These are phyloP conservation scores for Cucurbita argyrosperma DNA, from an alignment of 306 rosid genomes.

Conservation along the genomic window DNA sequence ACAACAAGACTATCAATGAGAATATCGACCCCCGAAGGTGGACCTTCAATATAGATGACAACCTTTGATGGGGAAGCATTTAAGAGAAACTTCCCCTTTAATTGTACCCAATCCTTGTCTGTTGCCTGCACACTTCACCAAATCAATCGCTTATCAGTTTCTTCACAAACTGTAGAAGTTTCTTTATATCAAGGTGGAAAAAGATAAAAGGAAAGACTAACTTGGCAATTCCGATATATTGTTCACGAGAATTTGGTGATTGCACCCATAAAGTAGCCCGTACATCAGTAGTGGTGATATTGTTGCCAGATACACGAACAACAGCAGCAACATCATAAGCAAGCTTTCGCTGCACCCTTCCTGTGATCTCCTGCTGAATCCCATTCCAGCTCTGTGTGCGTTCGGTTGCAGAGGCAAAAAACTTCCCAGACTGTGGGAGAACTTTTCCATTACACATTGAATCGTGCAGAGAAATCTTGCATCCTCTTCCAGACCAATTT, in stretches of 20 bases:
- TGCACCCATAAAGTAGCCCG: constrained; percentile 76
- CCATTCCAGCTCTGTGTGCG: constrained; percentile 86
- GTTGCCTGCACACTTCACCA: constrained; percentile 74
- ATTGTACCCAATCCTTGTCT: constrained; percentile 71
- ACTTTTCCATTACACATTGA: constrained; percentile 70
- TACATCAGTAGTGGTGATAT: constrained; percentile 52
- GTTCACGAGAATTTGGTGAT: constrained; percentile 56
- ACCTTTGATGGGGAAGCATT: constrained; percentile 71
- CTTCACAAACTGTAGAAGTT: not conserved
- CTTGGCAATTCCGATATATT: constrained; percentile 80
- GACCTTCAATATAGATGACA: constrained; percentile 79
- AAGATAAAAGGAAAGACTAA: constrained; percentile 13
- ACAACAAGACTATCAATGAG: constrained; percentile 60
- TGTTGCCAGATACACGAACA: constrained; percentile 67
- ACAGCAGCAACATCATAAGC: constrained; percentile 61
- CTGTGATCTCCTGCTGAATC: constrained; percentile 86
- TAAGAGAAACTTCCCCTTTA: constrained; percentile 81
- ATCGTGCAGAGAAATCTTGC: constrained; percentile 61
- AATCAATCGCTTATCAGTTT: constrained; percentile 14
- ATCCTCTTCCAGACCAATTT: constrained; percentile 90
- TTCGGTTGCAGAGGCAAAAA: constrained; percentile 66
- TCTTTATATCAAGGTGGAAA: not conserved
- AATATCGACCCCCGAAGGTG: constrained; percentile 74
- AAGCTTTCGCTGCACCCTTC: constrained; percentile 70
- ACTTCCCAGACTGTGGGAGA: constrained; percentile 54